Conservation (phyloP, 1,284 basidiomycete species). For the Phylloporus sp. region DNA sequence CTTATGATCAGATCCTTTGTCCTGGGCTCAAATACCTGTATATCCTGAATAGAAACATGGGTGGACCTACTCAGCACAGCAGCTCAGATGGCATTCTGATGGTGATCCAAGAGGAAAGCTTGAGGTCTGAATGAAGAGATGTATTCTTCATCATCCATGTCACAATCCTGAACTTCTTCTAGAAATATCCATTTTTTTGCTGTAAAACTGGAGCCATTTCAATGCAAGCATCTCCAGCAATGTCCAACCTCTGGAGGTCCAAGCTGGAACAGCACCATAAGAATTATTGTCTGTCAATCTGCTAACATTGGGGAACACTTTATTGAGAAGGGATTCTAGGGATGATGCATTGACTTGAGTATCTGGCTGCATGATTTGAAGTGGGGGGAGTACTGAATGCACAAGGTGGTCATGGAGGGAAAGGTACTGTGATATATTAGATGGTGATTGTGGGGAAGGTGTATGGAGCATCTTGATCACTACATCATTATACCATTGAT, state of each 20-base stretch:
- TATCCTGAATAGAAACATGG: slow-evolving; percentile 14
- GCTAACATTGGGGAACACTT: slow-evolving; percentile 14
- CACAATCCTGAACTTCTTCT: slow-evolving; percentile 30
- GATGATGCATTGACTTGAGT: slow-evolving; percentile 28
- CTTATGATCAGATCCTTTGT: slow-evolving; percentile 25
- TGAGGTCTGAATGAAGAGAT: slow-evolving; percentile 30
- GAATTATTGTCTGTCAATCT: neutral
- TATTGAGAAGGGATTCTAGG: slow-evolving; percentile 19
- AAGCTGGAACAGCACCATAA: slow-evolving; percentile 21
- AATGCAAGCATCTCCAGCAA: slow-evolving; percentile 38
- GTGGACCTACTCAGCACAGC: slow-evolving; percentile 22
- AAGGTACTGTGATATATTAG: slow-evolving; percentile 11
- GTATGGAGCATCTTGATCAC: slow-evolving; percentile 28
- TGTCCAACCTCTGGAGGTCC: slow-evolving; percentile 39
- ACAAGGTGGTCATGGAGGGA: slow-evolving; percentile 22
- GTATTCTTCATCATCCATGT: slow-evolving; percentile 25
- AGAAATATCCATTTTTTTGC: slow-evolving; percentile 31
- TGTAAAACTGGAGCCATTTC: slow-evolving; percentile 38
- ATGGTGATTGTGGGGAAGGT: neutral
- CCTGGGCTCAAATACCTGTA: slow-evolving; percentile 27
- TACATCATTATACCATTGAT: slow-evolving; percentile 29
- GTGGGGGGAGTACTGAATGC: slow-evolving; percentile 1
- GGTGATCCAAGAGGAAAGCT: slow-evolving; percentile 32
- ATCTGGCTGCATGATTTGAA: slow-evolving; percentile 24
- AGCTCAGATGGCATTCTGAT: slow-evolving; percentile 19